phyloP scores from a whole-genome alignment of 306 rosid genomes.

The Prunus armeniaca region DNA sequence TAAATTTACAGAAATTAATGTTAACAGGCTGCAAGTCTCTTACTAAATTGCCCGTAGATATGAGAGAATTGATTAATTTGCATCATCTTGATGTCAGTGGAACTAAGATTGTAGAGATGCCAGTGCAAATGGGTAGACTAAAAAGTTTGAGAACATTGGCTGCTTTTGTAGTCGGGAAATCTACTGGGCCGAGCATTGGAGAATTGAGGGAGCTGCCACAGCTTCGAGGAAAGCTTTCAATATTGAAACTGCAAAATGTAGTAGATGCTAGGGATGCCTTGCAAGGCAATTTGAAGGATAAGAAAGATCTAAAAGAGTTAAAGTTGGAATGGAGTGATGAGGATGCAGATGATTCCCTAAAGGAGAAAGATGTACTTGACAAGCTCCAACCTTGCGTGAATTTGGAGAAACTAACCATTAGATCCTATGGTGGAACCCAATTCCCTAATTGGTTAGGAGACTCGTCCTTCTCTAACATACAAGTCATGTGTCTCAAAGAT shows the following conservation, averaged over 20 bases:
- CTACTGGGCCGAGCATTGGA: neutral
- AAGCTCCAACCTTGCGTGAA: constrained; percentile 9
- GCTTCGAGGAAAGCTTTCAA: constrained; percentile 2
- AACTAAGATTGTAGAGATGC: neutral
- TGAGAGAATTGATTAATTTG: no score
- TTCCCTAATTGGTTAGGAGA: no score
- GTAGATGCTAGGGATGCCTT: constrained; percentile 5
- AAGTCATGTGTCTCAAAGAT: no score
- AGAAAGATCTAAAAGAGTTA: neutral
- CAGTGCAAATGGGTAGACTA: neutral
- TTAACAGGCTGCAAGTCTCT: no score
- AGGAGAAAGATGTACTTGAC: neutral
- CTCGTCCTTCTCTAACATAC: no score
- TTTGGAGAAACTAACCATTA: neutral
- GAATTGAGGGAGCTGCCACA: neutral
- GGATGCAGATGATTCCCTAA: neutral
- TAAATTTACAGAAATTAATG: neutral
- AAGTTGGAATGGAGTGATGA: neutral
- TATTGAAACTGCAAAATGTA: constrained; percentile 16
- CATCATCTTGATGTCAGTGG: no score
- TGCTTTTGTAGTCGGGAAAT: neutral
- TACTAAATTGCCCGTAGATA: no score
- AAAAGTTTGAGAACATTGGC: neutral
- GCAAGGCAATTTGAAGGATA: constrained; percentile 13
- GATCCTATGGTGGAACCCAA: no score